Percentiles rank a stretch among this genome's conserved stretches.
phyloP scores from a whole-genome alignment of 108 stramenopile genomes.

The Fistulifera pelliculosa region DNA sequence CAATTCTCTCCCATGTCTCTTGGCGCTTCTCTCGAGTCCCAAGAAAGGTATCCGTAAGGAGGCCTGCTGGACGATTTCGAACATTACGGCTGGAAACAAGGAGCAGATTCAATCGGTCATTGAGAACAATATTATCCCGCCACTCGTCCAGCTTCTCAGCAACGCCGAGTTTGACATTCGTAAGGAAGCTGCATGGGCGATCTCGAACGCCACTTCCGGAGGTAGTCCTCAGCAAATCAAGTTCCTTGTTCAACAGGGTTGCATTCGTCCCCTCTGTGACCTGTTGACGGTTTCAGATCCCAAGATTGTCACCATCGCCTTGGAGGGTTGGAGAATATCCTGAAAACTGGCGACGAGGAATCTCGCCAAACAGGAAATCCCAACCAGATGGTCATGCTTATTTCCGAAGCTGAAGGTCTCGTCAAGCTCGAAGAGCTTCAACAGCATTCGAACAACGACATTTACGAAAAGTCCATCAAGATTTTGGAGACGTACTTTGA shows the following conservation, averaged over 20 bases:
- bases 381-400: constrained; percentile 88
- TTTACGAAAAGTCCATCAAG: constrained; percentile 87
- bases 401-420: constrained; percentile 91
- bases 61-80: constrained; percentile 99
- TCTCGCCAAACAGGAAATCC: constrained; percentile 57
- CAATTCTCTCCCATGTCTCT: constrained; percentile 88
- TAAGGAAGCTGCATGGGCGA: constrained; percentile 99
- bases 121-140: constrained; percentile 91
- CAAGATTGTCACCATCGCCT: constrained; percentile 93
- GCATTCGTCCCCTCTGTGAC: constrained; percentile 92
- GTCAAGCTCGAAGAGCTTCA: constrained; percentile 91
- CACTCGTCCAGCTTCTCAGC: constrained; percentile 85
- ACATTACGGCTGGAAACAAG: constrained; percentile 97
- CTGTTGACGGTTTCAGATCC: constrained; percentile 84
- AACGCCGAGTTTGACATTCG: constrained; percentile 97
- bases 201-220: constrained; percentile 97
- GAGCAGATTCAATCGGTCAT: constrained; percentile 97
- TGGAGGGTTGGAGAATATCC: constrained; percentile 99
- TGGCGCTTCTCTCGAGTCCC: constrained; percentile 83
- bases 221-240: constrained; percentile 92
- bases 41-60: constrained; percentile 99
- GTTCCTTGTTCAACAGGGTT: constrained; percentile 88
- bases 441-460: constrained; percentile 89
- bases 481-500: constrained; percentile 93
- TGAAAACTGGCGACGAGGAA: constrained; percentile 92